Evolutionary conservation across 2,329 filamentous ascomycete genomes (phyloP), one percentile per base, ranked within the genome.

Genomic region (Chrysosporium keratinophilum): DNA sequence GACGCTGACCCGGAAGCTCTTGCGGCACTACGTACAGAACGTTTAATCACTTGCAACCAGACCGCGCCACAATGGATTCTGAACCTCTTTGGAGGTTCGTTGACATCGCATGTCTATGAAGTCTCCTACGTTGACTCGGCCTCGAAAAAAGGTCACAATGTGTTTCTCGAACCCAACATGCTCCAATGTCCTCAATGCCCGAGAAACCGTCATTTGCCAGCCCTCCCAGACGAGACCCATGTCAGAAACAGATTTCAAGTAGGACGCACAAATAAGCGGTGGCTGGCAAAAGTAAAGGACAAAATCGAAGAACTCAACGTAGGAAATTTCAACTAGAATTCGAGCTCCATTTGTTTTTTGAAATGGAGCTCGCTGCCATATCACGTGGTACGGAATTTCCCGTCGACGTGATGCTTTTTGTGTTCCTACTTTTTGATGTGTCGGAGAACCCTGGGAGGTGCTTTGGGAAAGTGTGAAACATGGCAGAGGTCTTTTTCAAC

Each of bases 221-320:
- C 89, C 88, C 70, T 68, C 70, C 69, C 65, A 66, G 3, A 62
- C 66, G 1, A 69, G 68, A 4, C 77, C 77, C 4, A 59, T 67
- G 28, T 79, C 71, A 39, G 78, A 74, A 68, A 98, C 93, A 2
- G 79, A 85, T 58, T 97, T 98, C 67, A 78, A 82, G 46, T 93
- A 98, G 74, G 84, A 88, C 57, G 93, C 93, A 39, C 83, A 90
- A 71, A 91, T 98, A 67, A 95, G 89, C 69, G 91, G 93, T 61
- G 93, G 93, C 58, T 98, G 93, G 90, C 88, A 96, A 73, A 88
- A 89, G 89, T 97, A 68, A 93, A 88, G 77, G 95, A 93, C 73
- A 88, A 84, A 68, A 94, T 98, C 63, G 93, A 98, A 75, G 89
- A 97, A 63, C 83, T 87, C 50, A 86, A 89, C 42, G 85, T 97